Evolutionary conservation across 768 basidiomycete genomes (phyloP), one percentile per base, ranked within the genome.

Genomic region (Pisolithus sp.): DNA sequence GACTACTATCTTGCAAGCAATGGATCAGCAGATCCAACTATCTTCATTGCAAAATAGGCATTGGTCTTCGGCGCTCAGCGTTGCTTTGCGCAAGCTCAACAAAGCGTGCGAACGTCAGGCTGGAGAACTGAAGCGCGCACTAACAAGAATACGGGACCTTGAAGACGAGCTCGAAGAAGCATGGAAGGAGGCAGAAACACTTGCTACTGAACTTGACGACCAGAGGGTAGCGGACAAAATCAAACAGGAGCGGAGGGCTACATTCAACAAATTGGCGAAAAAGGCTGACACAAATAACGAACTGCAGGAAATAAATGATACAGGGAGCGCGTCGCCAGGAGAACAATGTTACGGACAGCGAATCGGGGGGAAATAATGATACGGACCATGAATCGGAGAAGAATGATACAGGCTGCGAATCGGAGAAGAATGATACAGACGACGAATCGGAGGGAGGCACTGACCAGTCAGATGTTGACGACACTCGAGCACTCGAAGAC

Each of bases 51-150:
- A 81, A 9, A 83, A 89, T 51, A 68, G 75, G 36, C 89, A 91
- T 66, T 81, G 78, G 69, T 76, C 85, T 1, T 86, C 85, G n/a
- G 86, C 89, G 17, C 76, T 91, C 10, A 81, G 83, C 0, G 78
- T 92, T 56, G 88, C 85, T 2, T 63, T 92, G 47, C 78, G 88
- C 10, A 92, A 92, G 76, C 73, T 91, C 26, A 90, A 91, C 62
- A 77, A 76, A 43, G 84, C 85, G 48, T 88, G 86, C 53, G 80
- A 81, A 5, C 79, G 80, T 38, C 79, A 87, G 34, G 81, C 76
- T 0, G 62, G 72, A 2, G 86, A 90, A 24, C 72, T 88, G 24
- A 64, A 69, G 28, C 66, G 71, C 7, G 72, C 78, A 5, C 73
- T 73, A 49, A 62, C 72, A 10, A 71, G 73, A 36, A 76, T 86